Evolutionary conservation across 2,329 filamentous ascomycete genomes (phyloP), one percentile per base, ranked within the genome.

Genomic region (Trichophyton equinum): DNA sequence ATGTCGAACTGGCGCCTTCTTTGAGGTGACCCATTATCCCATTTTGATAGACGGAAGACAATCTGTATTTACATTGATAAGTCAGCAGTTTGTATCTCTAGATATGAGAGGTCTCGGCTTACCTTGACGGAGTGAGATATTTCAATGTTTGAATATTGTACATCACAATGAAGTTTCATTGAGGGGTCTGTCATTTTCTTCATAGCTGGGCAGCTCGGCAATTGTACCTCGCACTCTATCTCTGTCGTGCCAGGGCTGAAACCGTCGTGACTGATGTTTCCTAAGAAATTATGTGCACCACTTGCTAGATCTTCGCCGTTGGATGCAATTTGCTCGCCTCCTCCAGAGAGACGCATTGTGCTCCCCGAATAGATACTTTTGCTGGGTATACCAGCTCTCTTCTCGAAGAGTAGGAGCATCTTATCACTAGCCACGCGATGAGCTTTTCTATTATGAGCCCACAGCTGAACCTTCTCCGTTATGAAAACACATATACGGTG

Each of bases 101-200:
- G 22, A 53, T 44, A 51, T 36, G 58, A 36, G 20, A 55, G 3
- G 51, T 55, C 2, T 27, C 2, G 6, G 69, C 80, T 64, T 76
- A 90, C 89, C 83, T 96, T 96, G 73, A 96, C 95, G 91, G 91
- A 96, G 72, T 96, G 91, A 71, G 89, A 90, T 60, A 96, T 91
- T 68, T 94, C 89, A 59, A 95, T 92, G 64, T 95, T 95, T 69
- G 90, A 88, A 79, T 92, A 96, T 61, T 90, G 95, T 60, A 90
- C 95, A 70, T 96, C 91, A 59, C 92, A 92, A 71, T 96, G 87
- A 62, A 96, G 76, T 62, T 84, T 82, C 62, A 55, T 36, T 15
- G 51, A n/a, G n/a, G 13, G 83, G 80, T 27, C 73, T 69, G 64
- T 81, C 79, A 68, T 91, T 86, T 68, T 84, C 66, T 77, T 81